These are phyloP conservation scores for Backusella liffmaniae DNA, from an alignment of 192 early-diverging fungal species.

Conservation along the genomic window DNA sequence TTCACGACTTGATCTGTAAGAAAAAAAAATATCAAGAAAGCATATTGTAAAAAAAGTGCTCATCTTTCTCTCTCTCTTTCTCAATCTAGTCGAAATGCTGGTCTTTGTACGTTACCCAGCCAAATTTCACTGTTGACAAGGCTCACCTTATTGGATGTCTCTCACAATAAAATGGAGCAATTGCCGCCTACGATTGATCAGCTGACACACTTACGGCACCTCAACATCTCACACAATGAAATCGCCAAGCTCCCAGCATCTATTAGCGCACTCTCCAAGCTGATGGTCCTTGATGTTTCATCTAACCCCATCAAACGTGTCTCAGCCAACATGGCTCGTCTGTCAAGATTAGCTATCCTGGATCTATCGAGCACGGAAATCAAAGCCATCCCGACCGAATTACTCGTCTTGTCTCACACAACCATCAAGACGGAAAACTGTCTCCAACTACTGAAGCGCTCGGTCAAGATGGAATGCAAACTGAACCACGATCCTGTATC, in stretches of 20 bases:
- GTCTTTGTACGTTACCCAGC: conserved; percentile 12
- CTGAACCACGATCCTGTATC: conserved; percentile 49
- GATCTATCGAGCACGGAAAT: conserved; percentile 25
- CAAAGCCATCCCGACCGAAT: conserved; percentile 15
- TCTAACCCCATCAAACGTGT: conserved; percentile 61
- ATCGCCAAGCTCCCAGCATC: conserved; percentile 59
- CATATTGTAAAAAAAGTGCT: not conserved
- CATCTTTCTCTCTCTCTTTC: not conserved
- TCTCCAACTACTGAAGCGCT: not conserved
- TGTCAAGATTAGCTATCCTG: conserved; percentile 19
- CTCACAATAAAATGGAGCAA: conserved; percentile 59
- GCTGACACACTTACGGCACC: conserved; percentile 60
- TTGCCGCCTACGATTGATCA: conserved; percentile 63
- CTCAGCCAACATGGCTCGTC: conserved; percentile 65
- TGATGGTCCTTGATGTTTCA: conserved; percentile 65
- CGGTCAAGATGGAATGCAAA: not conserved
- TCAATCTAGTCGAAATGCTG: not conserved
- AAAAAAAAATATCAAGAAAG: not conserved
- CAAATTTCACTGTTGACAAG: conserved; percentile 63
- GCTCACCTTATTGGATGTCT: conserved; percentile 63
- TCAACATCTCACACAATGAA: conserved; percentile 65
- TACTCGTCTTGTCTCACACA: not conserved
- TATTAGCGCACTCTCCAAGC: conserved; percentile 55
- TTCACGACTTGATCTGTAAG: conserved; percentile 26
- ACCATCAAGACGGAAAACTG: conserved; percentile 18